Evolutionary conservation across 2,329 filamentous ascomycete genomes (phyloP), one percentile per base, ranked within the genome.

Genomic region (Aspergillus fumigatus): DNA sequence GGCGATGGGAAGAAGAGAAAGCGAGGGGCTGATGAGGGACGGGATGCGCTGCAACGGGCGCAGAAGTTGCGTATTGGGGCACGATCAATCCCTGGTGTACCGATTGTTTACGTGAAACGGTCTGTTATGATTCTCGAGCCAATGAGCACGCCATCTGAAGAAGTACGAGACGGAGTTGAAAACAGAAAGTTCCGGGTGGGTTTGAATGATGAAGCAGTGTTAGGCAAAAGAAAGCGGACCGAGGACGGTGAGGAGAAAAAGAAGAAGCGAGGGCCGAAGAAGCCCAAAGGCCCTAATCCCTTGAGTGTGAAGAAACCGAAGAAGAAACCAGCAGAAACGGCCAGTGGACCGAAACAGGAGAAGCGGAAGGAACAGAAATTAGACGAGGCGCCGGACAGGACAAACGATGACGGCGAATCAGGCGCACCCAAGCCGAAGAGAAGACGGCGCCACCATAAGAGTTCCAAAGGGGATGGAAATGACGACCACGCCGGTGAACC

Each of bases 41-140:
- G 68, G 51, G 67, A 67, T 57, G 70, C 67, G 52, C 62, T 70
- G 53, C 62, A 68, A 62, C 62, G 71, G 25, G 65, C 73, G 3
- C 59, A 60, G 40, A 57, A 70, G 29, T 66, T 80, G 26, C 67
- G 78, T 14, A 63, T 69, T 9, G 67, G 65, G 10, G 76, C 76
- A 48, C 70, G 78, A 45, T 63, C 72, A 19, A 75, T 80, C 10
- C 76, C 76, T 14, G 78, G 78, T 51, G 77, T 80, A 32, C 78
- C 78, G 17, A 76, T 80, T 27, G 74, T 80, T 47, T 80, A 79
- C 63, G 78, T 80, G 32, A 80, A 80, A 67, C 70, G 78, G 49
- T 79, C 77, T 17, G 77, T 80, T 7, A 80, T 80, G 78, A 72
- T 80, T 14, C 63, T 80, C 54, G 78, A 80, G 64, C 78, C 78